phyloP scores from a whole-genome alignment of 1,284 basidiomycete species.

The Austroboletus novae-zelandiae region DNA sequence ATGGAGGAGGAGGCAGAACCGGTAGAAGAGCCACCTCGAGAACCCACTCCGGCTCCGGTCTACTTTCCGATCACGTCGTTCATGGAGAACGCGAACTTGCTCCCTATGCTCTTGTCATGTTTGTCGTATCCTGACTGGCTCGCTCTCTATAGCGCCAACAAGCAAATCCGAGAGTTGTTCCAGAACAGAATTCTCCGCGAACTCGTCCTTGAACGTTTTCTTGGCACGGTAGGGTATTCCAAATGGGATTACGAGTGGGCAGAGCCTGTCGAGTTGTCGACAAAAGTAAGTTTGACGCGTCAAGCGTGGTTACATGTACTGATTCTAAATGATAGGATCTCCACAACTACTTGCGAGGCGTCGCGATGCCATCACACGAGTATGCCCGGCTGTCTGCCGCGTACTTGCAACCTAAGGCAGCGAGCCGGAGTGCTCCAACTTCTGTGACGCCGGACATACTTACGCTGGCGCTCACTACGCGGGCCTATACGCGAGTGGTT shows the following conservation, averaged over 20 bases:
- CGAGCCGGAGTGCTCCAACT: conserved; percentile 29
- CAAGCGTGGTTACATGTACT: not conserved
- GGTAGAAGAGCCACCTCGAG: conserved; percentile 17
- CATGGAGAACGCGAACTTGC: conserved; percentile 47
- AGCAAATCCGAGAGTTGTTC: conserved; percentile 48
- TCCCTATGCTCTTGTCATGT: conserved; percentile 52
- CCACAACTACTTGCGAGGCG: conserved; percentile 72
- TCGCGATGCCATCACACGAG: conserved; percentile 69
- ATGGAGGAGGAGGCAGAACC: conserved; percentile 10
- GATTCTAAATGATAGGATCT: conserved; percentile 52
- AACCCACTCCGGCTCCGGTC: conserved; percentile 33
- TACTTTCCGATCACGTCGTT: conserved; percentile 54
- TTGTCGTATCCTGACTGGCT: conserved; percentile 70
- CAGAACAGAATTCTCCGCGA: conserved; percentile 57
- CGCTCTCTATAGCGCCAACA: conserved; percentile 51
- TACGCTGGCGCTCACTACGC: conserved; percentile 53
- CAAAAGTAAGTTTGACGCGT: conserved; percentile 45
- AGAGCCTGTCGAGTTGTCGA: conserved; percentile 58
- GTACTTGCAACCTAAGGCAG: conserved; percentile 47
- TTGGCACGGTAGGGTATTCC: conserved; percentile 66
- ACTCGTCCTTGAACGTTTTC: conserved; percentile 60
- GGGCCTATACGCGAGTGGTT: conserved; percentile 73
- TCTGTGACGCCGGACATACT: conserved; percentile 38
- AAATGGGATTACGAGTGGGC: conserved; percentile 58
- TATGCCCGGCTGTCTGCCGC: conserved; percentile 57